phyloP scores from a whole-genome alignment of 75 land plant species.

The Pinus tabuliformis region DNA sequence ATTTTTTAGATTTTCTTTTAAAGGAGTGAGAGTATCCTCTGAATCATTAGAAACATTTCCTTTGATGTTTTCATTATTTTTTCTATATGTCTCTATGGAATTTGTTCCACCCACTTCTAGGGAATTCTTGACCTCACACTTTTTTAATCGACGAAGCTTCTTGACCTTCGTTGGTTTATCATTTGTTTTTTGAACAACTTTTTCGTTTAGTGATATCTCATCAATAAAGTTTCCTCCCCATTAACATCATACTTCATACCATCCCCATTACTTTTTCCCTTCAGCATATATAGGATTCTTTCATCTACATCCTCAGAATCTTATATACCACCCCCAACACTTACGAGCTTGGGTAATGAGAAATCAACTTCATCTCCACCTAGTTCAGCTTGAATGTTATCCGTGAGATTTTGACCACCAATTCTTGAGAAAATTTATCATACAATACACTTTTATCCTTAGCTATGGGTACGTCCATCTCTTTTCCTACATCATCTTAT shows the following conservation, averaged over 20 bases:
- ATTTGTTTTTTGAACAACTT: background rate
- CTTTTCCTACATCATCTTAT: background rate
- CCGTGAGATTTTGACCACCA: background rate
- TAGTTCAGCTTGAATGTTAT: background rate
- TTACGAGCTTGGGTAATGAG: too few relatives aligned
- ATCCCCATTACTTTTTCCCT: background rate
- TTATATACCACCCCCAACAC: too few relatives aligned
- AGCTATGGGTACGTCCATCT: background rate
- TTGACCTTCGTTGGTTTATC: constrained; percentile 6
- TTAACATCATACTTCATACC: background rate
- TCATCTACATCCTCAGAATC: too few relatives aligned
- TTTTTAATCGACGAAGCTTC: constrained; percentile 5
- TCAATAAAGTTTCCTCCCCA: background rate
- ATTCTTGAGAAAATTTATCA: background rate
- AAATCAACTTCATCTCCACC: background rate
- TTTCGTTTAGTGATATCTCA: background rate
- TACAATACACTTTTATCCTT: background rate
- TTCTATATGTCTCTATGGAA: background rate
- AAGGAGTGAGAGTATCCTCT: background rate
- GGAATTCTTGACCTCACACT: background rate
- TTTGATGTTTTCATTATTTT: background rate
- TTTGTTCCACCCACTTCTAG: background rate
- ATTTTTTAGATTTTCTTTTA: background rate
- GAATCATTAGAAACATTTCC: background rate
- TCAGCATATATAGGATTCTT: too few relatives aligned